Conservation (phyloP, 2,329 filamentous ascomycete species). For the Trichophyton schoenleinii region DNA sequence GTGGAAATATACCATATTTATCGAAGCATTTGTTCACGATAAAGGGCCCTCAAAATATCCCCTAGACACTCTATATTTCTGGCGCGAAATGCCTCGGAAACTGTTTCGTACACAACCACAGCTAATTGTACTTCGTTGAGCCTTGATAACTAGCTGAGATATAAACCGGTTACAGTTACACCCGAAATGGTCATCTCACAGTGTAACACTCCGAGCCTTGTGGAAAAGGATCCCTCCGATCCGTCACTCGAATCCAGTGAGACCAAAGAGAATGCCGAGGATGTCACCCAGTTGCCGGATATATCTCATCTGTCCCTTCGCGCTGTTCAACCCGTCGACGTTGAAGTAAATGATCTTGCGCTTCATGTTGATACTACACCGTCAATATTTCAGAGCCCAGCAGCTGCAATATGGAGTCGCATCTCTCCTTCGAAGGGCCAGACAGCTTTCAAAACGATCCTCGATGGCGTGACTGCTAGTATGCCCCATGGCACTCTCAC, state of each 20-base stretch:
- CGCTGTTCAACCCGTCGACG: conserved; percentile 29
- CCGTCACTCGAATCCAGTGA: not conserved
- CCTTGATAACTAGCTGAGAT: not conserved
- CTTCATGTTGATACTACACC: conserved; percentile 24
- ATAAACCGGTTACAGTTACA: not conserved
- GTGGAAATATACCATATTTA: not conserved
- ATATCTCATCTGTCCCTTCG: conserved; percentile 26
- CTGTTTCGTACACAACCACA: not conserved
- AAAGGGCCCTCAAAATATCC: not conserved
- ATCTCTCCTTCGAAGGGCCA: conserved; percentile 17
- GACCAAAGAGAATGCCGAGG: not conserved
- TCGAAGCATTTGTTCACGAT: not conserved
- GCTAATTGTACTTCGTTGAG: not conserved
- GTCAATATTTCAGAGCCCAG: conserved; percentile 23
- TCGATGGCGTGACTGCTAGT: conserved; percentile 52
- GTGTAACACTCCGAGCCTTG: not conserved
- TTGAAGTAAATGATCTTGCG: conserved; percentile 25
- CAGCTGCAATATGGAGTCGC: conserved; percentile 21
- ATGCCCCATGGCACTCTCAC: conserved; percentile 56
- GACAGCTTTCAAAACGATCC: conserved; percentile 36
- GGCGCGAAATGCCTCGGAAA: not conserved
- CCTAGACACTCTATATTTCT: not conserved
- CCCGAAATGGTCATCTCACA: not conserved
- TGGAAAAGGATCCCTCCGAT: not conserved
- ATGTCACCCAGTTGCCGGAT: not conserved